These are phyloP conservation scores for Solanum pinnatisectum DNA, from an alignment of 257 asterid species.

Conservation along the genomic window DNA sequence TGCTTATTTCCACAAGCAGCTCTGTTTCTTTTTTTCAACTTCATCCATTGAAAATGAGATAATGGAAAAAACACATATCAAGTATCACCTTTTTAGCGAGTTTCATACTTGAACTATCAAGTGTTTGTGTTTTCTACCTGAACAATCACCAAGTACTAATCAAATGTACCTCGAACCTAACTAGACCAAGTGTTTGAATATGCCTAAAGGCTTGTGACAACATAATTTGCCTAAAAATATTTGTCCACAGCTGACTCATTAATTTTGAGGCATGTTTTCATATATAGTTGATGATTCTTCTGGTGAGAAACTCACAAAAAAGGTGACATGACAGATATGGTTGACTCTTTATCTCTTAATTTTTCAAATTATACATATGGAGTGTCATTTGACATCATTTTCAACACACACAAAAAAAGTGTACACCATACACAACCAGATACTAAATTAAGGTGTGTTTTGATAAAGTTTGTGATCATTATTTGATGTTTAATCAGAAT, in stretches of 20 bases:
- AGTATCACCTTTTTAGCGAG: neutral
- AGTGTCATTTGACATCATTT: neutral
- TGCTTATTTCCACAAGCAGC: neutral
- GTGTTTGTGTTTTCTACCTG: neutral
- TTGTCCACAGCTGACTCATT: neutral
- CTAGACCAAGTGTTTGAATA: neutral
- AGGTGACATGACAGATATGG: too few relatives aligned
- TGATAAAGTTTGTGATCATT: too few relatives aligned
- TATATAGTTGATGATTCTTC: too few relatives aligned
- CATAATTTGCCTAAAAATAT: neutral
- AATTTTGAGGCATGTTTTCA: neutral
- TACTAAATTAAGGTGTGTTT: neutral
- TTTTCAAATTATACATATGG: neutral
- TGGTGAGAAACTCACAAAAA: too few relatives aligned
- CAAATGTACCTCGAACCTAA: neutral
- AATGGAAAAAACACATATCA: too few relatives aligned
- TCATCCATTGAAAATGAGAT: neutral
- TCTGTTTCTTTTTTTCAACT: neutral
- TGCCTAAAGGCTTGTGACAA: neutral
- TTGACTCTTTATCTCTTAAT: too few relatives aligned
- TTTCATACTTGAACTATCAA: neutral
- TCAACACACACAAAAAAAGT: neutral
- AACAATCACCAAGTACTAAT: neutral
- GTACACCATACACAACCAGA: neutral
- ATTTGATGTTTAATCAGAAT: neutral